These are phyloP conservation scores for Mucuna pruriens DNA, from an alignment of 306 rosid species.

Conservation along the genomic window DNA sequence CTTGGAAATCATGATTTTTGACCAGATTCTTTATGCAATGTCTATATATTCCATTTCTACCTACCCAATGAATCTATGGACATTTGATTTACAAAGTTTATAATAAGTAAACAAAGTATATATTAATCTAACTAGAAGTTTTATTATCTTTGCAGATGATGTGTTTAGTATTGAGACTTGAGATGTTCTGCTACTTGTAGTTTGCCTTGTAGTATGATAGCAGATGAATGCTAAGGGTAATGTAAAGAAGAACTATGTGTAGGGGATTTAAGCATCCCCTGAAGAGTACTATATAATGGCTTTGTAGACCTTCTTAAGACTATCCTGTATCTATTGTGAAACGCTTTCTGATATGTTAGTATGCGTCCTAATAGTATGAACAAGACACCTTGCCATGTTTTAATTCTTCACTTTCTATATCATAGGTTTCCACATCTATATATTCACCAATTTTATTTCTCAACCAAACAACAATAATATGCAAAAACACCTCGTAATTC, in stretches of 20 bases:
- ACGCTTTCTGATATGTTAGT: constrained; percentile 20
- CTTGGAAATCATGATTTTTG: not conserved
- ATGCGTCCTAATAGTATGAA: constrained; percentile 27
- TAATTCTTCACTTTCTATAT: not conserved
- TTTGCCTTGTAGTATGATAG: constrained; percentile 45
- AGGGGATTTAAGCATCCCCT: constrained; percentile 40
- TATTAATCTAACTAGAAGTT: constrained; percentile 3
- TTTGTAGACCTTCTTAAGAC: constrained; percentile 36
- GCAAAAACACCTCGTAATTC: not conserved
- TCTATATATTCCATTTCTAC: not conserved
- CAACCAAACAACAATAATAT: not conserved
- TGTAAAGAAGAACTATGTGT: constrained; percentile 26
- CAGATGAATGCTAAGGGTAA: constrained; percentile 39
- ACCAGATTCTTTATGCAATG: not conserved
- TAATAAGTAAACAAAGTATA: not conserved
- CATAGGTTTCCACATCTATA: not conserved
- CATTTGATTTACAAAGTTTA: not conserved
- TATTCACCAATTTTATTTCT: not conserved
- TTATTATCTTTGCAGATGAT: constrained; percentile 50
- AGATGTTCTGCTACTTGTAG: constrained; percentile 33
- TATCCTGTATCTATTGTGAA: constrained; percentile 38
- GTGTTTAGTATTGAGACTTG: constrained; percentile 33
- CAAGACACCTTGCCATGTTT: constrained; percentile 17
- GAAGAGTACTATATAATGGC: constrained; percentile 28
- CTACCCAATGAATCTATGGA: not conserved